Evolutionary conservation across 257 asterid genomes (phyloP), one percentile per base, ranked within the genome.

Genomic region (Craterostigma plantagineum): DNA sequence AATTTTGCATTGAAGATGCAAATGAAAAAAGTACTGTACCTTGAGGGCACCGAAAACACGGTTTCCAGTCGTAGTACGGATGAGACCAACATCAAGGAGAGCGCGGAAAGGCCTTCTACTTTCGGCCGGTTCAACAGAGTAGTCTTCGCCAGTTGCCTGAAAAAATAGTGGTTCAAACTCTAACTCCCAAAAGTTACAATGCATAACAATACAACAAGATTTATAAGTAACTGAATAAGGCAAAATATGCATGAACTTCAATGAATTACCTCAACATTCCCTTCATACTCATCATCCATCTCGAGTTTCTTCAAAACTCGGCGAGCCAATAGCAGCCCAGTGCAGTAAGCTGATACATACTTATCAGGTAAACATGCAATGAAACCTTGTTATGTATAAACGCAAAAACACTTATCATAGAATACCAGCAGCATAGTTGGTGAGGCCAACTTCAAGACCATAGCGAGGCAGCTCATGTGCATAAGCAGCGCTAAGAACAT

Each of bases 61-160:
- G 56, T 86, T 81, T 1, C 97, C 95, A 0, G 97, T 81, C 13
- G 94, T 86, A 10, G 97, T 86, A 40, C 56, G 59, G n/a, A 86
- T 0, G 45, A 81, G 97, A 14, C 97, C 97, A 53, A 81, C 97
- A 59, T 81, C 95, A 35, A 86, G 63, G 44, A 86, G 95, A 6
- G 93, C 95, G 48, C 97, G 93, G 77, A 86, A 81, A 0, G 95
- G 97, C 68, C 95, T 78, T 63, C 97, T 73, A 60, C 46, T 67
- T 11, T 86, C 94, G 33, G 76, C 76, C 11, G 87, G 91, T 53
- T 86, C 96, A 46, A 86, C 94, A 4, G 92, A 75, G 56, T 62
- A 85, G 63, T 85, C 94, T 60, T 81, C 94, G 10, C 94, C 96
- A 43, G 73, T 75, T 7, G 93, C 97, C 94, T 86, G 60, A 36